phyloP scores from a whole-genome alignment of 108 stramenopile species.

The Cyclotella sp. region DNA sequence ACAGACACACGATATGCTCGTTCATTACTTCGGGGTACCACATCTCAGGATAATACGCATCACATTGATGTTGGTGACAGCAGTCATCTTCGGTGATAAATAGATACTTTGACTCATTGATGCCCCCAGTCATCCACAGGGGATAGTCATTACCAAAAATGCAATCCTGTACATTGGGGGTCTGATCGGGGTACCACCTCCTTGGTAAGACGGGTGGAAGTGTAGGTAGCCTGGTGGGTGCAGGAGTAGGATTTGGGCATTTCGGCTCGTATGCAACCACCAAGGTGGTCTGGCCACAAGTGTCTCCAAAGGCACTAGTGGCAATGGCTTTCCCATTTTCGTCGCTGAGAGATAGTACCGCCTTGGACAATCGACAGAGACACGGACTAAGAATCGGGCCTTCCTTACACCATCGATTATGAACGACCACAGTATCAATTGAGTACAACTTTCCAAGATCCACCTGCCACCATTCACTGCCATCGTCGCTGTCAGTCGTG shows the following conservation, averaged over 20 bases:
- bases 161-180: background rate
- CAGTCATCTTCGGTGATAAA: conserved; percentile 13
- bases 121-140: background rate
- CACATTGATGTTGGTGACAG: conserved; percentile 15
- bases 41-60: conserved; percentile 9
- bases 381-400: background rate
- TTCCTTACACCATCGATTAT: conserved; percentile 19
- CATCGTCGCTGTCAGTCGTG: background rate
- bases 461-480: background rate
- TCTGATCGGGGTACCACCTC: conserved; percentile 20
- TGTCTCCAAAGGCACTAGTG: background rate
- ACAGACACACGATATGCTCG: conserved; percentile 7
- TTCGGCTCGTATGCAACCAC: conserved; percentile 2
- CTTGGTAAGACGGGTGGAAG: background rate
- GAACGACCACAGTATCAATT: conserved; percentile 2
- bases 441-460: background rate
- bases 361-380: conserved; percentile 16
- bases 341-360: background rate
- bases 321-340: background rate
- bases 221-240: background rate
- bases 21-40: conserved; percentile 22
- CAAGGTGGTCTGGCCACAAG: conserved; percentile 10
- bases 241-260: background rate
- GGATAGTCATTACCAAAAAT: conserved; percentile 14
- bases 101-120: background rate